A percentile compares a stretch with the other conserved stretches of the same genome.
phyloP scores from a whole-genome alignment of 1,284 basidiomycete species.

The Leccinum brunneo-olivaceum region DNA sequence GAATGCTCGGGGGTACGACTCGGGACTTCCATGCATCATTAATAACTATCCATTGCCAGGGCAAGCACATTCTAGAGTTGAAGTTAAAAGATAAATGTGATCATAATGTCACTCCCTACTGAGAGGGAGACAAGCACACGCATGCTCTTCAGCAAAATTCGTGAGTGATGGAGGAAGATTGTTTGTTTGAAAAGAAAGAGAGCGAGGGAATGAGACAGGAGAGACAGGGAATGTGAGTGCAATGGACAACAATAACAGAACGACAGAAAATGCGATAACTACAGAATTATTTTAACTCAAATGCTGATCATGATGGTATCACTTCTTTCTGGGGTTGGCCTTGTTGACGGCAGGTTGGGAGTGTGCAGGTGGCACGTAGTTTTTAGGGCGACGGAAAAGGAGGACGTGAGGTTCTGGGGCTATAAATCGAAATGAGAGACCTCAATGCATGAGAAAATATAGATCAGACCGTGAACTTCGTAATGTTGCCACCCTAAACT shows the following conservation, averaged over 20 bases:
- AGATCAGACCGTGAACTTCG: conserved; percentile 81
- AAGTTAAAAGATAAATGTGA: conserved; percentile 7
- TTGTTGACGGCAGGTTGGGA: conserved; percentile 27
- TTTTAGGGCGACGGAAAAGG: conserved; percentile 69
- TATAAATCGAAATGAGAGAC: conserved; percentile 28
- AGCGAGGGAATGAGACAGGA: conserved; percentile 7
- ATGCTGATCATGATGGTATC: conserved; percentile 5
- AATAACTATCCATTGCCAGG: background rate
- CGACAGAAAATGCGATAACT: conserved; percentile 22
- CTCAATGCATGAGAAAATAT: background rate
- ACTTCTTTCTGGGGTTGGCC: conserved; percentile 36
- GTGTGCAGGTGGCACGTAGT: conserved; percentile 48
- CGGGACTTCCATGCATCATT: no score
- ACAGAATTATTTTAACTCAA: conserved; percentile 10
- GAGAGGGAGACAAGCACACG: conserved; percentile 6
- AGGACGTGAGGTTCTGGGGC: conserved; percentile 84
- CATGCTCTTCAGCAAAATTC: conserved; percentile 9
- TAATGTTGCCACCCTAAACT: conserved; percentile 97
- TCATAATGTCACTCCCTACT: conserved; percentile 11
- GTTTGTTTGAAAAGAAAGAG: conserved; percentile 9
- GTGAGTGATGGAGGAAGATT: conserved; percentile 4
- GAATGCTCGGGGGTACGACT: no score
- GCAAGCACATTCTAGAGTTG: conserved; percentile 5
- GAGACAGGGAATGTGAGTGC: conserved; percentile 17
- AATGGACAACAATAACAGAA: conserved; percentile 15